A percentile compares a stretch with the other conserved stretches of the same genome.
Evolutionary conservation across 495 filamentous ascomycete species (phyloP).

Genomic region (Penicillium canariense): DNA sequence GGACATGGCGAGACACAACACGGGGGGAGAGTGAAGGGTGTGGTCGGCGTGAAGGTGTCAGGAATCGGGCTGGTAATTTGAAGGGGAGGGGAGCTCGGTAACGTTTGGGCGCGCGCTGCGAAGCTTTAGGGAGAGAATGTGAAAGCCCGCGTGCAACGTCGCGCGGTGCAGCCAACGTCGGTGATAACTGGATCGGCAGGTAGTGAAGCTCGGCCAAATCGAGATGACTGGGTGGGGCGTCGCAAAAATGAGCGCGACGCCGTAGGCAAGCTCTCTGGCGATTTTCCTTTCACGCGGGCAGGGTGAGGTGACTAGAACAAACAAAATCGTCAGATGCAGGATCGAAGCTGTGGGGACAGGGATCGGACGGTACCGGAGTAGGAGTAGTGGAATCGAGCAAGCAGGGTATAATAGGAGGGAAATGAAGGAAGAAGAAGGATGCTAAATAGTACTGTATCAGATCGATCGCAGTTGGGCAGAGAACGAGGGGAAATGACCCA

Average conservation of each 20-base stretch:
- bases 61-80: background rate
- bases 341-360: too few relatives aligned
- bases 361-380: conserved; percentile 17
- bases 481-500: conserved; percentile 8
- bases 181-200: background rate
- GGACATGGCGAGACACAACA: conserved; percentile 18
- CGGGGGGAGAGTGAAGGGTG: background rate
- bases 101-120: background rate
- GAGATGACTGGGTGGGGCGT: background rate
- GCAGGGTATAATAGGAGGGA: conserved; percentile 1
- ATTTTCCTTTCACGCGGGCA: background rate
- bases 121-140: background rate
- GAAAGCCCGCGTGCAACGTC: background rate
- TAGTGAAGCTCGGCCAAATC: background rate
- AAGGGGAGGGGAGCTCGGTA: background rate
- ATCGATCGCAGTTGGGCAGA: conserved; percentile 21
- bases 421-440: background rate
- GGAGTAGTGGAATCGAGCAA: background rate
- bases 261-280: background rate
- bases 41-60: background rate
- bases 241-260: conserved; percentile 14
- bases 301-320: conserved; percentile 26
- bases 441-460: conserved; percentile 19
- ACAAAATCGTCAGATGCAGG: conserved; percentile 22
- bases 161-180: background rate